Conservation (phyloP, 108 stramenopile genomes). For the Hondaea fermentalgiana region DNA sequence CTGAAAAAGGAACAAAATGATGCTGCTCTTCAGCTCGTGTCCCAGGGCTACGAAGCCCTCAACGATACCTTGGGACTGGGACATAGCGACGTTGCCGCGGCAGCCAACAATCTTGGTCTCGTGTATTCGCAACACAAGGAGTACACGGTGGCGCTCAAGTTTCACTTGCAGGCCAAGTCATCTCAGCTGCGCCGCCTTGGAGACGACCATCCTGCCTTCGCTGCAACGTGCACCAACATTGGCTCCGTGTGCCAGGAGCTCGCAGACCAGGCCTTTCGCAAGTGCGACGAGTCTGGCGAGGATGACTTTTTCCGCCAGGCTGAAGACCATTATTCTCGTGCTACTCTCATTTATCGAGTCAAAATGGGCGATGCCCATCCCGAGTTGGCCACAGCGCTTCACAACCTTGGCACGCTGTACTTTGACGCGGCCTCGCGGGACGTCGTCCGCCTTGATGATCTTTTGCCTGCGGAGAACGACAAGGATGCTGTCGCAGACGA, state of each 20-base stretch:
- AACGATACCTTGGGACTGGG: background rate
- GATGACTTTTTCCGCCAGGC: background rate
- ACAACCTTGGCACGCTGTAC: background rate
- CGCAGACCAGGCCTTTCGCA: background rate
- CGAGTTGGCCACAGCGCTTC: background rate
- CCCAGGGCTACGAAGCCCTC: background rate
- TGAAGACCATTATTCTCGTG: background rate
- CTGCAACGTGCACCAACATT: slow-evolving; percentile 4
- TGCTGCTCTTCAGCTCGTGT: background rate
- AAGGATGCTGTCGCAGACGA: background rate
- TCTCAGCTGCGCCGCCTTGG: background rate
- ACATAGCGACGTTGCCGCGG: background rate
- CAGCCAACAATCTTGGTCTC: background rate
- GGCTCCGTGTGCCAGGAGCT: slow-evolving; percentile 5
- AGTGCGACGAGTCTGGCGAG: background rate
- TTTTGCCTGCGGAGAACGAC: background rate
- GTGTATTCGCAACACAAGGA: background rate
- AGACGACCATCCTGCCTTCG: background rate
- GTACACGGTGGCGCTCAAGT: background rate
- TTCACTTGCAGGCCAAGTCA: background rate
- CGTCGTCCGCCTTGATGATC: background rate
- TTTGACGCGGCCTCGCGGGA: background rate
- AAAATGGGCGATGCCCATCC: background rate
- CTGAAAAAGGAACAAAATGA: background rate
- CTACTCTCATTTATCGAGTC: background rate